phyloP scores from a whole-genome alignment of 2,329 filamentous ascomycete species.

The Herpotrichia juniperi region DNA sequence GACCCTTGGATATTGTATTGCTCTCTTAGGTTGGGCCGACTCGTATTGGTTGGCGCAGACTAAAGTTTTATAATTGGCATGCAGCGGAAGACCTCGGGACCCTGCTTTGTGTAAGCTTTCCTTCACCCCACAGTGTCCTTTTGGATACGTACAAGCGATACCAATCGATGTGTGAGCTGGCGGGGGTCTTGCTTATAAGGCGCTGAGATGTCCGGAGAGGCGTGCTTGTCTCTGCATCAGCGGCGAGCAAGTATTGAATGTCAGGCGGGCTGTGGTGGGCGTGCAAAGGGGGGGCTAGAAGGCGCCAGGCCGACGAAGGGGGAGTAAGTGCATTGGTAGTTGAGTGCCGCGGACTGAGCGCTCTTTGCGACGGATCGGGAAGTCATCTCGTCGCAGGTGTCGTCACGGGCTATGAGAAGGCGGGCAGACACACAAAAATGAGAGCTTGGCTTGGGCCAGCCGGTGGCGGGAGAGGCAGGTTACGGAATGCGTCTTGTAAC shows the following conservation, averaged over 20 bases:
- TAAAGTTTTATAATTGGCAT: not conserved
- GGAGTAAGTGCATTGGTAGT: constrained; percentile 17
- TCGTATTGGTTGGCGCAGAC: not conserved
- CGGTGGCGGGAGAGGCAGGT: not conserved
- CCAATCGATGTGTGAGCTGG: constrained; percentile 1
- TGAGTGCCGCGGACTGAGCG: constrained; percentile 14
- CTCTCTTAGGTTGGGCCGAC: too few species aligned
- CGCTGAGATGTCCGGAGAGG: constrained; percentile 8
- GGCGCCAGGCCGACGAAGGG: constrained; percentile 1
- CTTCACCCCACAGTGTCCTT: constrained; percentile 8
- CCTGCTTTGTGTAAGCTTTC: not conserved
- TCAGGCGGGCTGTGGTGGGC: constrained; percentile 4
- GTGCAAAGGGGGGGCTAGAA: not conserved
- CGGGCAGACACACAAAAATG: not conserved
- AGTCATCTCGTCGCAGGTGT: constrained; percentile 7
- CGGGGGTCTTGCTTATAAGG: constrained; percentile 5
- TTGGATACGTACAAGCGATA: constrained; percentile 11
- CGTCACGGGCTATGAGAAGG: not conserved
- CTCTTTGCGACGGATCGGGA: constrained; percentile 12
- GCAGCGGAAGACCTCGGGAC: not conserved
- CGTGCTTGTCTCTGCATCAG: not conserved
- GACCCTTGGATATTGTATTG: not conserved
- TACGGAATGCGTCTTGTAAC: not conserved
- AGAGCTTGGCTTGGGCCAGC: not conserved
- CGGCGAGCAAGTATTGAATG: not conserved